Evolutionary conservation across 805 yeast genomes (phyloP).

Genomic region (Hanseniaspora guilliermondii): DNA sequence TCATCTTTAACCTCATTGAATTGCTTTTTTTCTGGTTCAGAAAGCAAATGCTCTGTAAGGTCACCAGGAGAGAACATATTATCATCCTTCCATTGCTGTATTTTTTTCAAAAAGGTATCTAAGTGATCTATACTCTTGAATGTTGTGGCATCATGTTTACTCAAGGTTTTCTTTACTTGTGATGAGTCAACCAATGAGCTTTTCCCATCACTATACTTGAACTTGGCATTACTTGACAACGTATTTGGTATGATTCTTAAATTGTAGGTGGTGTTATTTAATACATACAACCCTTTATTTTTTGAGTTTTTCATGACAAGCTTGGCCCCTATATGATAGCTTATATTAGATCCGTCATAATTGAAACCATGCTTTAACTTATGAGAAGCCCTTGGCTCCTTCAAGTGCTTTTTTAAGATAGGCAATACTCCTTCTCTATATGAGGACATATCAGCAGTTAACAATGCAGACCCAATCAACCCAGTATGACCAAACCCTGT

Average conservation of each 20-base stretch:
- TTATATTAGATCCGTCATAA: conserved; percentile 4
- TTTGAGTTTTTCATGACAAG: conserved; percentile 7
- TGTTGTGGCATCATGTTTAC: not conserved
- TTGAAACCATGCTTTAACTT: conserved; percentile 3
- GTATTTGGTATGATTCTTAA: conserved; percentile 26
- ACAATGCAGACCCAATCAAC: conserved; percentile 41
- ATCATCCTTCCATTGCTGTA: conserved; percentile 9
- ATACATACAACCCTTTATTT: conserved; percentile 16
- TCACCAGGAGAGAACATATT: not conserved
- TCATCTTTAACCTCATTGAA: not conserved
- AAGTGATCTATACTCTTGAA: not conserved
- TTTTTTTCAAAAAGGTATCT: conserved; percentile 6
- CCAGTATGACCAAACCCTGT: conserved; percentile 46
- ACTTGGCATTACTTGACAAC: conserved; percentile 3
- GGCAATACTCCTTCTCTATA: not conserved
- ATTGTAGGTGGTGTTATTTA: conserved; percentile 19
- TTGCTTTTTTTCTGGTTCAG: not conserved
- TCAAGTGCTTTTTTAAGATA: conserved; percentile 1
- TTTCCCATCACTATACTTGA: conserved; percentile 10
- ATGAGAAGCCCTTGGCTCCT: conserved; percentile 21
- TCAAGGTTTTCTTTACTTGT: not conserved
- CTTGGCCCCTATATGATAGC: conserved; percentile 16
- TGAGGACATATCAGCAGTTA: conserved; percentile 33
- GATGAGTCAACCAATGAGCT: not conserved
- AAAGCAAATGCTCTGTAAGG: not conserved